Conservation (phyloP, 2,329 filamentous ascomycete genomes). For the Talaromyces sp. region DNA sequence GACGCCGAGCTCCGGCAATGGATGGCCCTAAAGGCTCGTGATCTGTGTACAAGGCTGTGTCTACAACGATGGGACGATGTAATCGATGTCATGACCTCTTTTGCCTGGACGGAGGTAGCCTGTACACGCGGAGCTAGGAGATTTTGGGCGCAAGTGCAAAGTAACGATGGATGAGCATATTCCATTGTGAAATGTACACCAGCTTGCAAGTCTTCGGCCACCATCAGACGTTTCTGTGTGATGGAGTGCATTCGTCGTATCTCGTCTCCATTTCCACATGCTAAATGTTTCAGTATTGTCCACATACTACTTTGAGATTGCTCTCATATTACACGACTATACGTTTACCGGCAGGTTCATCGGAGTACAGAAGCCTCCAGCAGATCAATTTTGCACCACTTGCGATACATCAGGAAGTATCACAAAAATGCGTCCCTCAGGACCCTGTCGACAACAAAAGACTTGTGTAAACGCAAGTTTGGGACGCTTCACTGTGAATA, state of each 20-base stretch:
- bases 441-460: background rate
- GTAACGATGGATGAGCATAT: background rate
- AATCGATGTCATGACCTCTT: constrained; percentile 13
- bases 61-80: constrained; percentile 12
- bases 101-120: constrained; percentile 18
- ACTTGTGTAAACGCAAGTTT: background rate
- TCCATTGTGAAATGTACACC: background rate
- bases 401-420: background rate
- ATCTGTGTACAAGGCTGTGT: constrained; percentile 7
- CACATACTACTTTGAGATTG: background rate
- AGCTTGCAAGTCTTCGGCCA: background rate
- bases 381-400: background rate
- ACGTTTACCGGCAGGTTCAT: background rate
- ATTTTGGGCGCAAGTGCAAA: constrained; percentile 14
- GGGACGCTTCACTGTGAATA: background rate
- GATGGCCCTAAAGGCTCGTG: constrained; percentile 12
- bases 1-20: constrained; percentile 9
- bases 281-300: background rate
- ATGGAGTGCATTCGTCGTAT: background rate
- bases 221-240: background rate
- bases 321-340: background rate
- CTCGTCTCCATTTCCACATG: background rate
- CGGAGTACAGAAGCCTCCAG: background rate
- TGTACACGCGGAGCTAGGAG: constrained; percentile 12
- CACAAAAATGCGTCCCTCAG: too few relatives aligned